These are phyloP conservation scores for Tuber melanosporum DNA, from an alignment of 495 filamentous ascomycete species.

Conservation along the genomic window DNA sequence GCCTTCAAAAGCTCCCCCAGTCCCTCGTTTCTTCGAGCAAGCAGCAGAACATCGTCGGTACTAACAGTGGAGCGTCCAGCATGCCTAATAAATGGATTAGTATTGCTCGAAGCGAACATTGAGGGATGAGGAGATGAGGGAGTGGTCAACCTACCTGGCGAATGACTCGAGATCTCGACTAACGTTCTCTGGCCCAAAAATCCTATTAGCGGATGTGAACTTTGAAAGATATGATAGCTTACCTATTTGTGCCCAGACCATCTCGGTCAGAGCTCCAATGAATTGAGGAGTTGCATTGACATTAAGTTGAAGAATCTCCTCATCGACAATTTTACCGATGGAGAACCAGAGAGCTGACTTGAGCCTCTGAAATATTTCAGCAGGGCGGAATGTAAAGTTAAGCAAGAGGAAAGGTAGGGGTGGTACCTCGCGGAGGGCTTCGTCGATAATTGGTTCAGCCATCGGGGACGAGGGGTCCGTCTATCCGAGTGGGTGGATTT, in stretches of 20 bases:
- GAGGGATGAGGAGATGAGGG: not conserved
- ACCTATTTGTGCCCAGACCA: constrained; percentile 89
- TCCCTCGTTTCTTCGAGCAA: constrained; percentile 78
- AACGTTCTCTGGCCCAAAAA: constrained; percentile 55
- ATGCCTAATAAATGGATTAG: constrained; percentile 48
- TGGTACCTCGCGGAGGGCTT: constrained; percentile 37
- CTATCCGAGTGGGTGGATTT: not conserved
- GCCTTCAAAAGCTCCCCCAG: constrained; percentile 65
- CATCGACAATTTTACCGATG: constrained; percentile 83
- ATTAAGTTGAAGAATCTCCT: constrained; percentile 67
- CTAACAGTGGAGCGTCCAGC: constrained; percentile 77
- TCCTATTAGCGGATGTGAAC: constrained; percentile 1
- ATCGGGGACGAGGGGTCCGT: constrained; percentile 13
- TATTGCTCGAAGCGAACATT: not conserved
- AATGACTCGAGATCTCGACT: constrained; percentile 74
- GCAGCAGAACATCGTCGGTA: constrained; percentile 77
- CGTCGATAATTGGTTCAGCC: constrained; percentile 36
- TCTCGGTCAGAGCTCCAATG: constrained; percentile 82
- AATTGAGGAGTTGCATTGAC: constrained; percentile 92
- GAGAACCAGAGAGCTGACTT: constrained; percentile 92
- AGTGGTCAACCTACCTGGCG: constrained; percentile 51
- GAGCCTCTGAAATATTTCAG: constrained; percentile 55
- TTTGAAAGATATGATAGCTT: constrained; percentile 37
- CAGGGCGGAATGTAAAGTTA: not conserved
- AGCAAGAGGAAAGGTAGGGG: not conserved